Base-by-base conservation (phyloP, 495 filamentous ascomycete species). In the Lindgomyces ingoldianus region DNA sequence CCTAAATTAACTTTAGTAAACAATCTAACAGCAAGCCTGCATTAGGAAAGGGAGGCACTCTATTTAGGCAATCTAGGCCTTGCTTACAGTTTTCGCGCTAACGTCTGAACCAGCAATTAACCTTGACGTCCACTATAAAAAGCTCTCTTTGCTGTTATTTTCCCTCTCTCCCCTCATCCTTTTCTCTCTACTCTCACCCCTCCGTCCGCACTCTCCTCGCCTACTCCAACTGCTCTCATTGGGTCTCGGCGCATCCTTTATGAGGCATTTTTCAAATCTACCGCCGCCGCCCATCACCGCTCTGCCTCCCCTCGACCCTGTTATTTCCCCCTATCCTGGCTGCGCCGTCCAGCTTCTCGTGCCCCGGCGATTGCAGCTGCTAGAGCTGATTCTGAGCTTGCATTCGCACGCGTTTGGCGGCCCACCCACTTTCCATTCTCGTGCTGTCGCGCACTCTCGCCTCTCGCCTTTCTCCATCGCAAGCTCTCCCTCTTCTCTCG, bases 401-500 rank as follows among this genome's bases (percentile, higher is more conserved):
- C 50, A 64, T 57, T 51, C 27, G 21, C 50, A 52, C 27, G 29
- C 45, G 19, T 58, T 33, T 64, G 33, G 27, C 19, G 22, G 52
- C 30, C 61, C 30, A 2, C 25, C 30, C 30, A 44, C 51, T 57
- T 55, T 57, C 51, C 36, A 63, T 63, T 56, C 22, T 63, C 30
- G 21, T 57, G 27, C 42, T 56, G 22, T 50, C 41, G 25, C 48
- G 33, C 44, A 56, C 49, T 64, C 53, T 58, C 25, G 39, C 53
- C 22, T 64, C 61, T 63, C 48, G 22, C 27, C 45, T 62, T 62
- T 62, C 60, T 55, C 24, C 30, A 48, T 57, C 58, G 42, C 36
- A 64, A 64, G 61, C 61, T 57, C 61, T 57, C 18, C 48, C 48
- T 27, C 53, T 64, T 64, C 61, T 64, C 53, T 64, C 22, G 27